Conservation (phyloP, 2,329 filamentous ascomycete species). For the Teratosphaeria destructans region DNA sequence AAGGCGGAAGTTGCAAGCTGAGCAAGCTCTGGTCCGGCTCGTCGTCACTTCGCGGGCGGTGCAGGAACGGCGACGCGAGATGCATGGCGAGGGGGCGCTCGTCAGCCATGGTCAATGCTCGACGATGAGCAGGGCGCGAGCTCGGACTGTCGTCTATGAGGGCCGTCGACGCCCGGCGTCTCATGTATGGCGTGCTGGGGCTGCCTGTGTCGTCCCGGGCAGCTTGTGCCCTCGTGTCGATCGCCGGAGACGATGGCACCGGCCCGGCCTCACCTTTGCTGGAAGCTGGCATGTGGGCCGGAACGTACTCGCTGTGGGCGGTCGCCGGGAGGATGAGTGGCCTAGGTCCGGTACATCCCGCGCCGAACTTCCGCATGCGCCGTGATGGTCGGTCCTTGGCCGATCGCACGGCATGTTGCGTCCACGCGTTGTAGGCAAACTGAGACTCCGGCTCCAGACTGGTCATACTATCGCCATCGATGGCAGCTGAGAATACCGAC, state of each 20-base stretch:
- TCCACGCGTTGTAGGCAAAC: conserved; percentile 9
- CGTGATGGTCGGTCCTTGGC: conserved; percentile 13
- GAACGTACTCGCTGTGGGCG: conserved; percentile 13
- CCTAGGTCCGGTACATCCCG: conserved; percentile 23
- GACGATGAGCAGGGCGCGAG: conserved; percentile 4
- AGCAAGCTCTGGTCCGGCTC: conserved; percentile 3
- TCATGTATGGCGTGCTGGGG: not conserved
- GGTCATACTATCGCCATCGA: conserved; percentile 10
- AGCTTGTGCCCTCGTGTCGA: not conserved
- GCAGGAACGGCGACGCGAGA: conserved; percentile 2
- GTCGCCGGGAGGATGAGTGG: conserved; percentile 26
- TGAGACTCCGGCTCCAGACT: conserved; percentile 1
- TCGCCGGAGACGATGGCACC: not conserved
- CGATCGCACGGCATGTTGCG: conserved; percentile 5
- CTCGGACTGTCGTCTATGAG: conserved; percentile 4
- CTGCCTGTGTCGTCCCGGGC: not conserved
- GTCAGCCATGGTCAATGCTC: conserved; percentile 13
- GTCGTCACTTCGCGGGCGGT: not conserved
- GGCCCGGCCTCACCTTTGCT: conserved; percentile 11
- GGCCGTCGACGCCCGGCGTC: not conserved
- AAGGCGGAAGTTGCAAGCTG: conserved; percentile 1
- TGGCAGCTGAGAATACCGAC: conserved; percentile 11
- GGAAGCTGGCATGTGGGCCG: conserved; percentile 18
- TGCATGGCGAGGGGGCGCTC: conserved; percentile 5
- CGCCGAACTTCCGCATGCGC: conserved; percentile 27